Evolutionary conservation across 192 early-diverging fungal genomes (phyloP).

Genomic region (Coemansia sp.): DNA sequence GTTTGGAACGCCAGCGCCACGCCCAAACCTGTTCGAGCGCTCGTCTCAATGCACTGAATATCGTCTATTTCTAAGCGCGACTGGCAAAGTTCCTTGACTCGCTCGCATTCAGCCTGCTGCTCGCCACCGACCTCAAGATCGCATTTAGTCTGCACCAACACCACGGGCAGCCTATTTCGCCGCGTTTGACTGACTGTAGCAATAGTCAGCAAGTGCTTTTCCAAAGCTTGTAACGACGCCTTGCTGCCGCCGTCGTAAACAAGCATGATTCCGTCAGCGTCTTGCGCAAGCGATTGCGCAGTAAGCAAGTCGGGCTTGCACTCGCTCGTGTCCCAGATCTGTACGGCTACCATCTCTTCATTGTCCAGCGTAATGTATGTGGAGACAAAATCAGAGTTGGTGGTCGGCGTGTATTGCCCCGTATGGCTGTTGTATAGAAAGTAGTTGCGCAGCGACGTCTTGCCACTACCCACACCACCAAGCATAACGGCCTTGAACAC

Average conservation of each 20-base stretch:
- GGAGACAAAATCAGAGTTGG: constrained; percentile 50
- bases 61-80: not conserved
- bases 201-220: constrained; percentile 11
- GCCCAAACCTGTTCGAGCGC: constrained; percentile 36
- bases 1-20: constrained; percentile 35
- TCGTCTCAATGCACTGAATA: constrained; percentile 29
- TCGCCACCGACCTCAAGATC: constrained; percentile 7
- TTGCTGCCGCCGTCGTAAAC: constrained; percentile 22
- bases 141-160: constrained; percentile 33
- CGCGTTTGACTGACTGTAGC: not conserved
- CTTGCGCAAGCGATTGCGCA: constrained; percentile 35
- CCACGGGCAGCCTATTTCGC: constrained; percentile 1
- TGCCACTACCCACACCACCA: constrained; percentile 37
- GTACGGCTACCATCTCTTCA: constrained; percentile 31
- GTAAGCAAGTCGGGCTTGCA: constrained; percentile 11
- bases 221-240: constrained; percentile 14
- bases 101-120: not conserved
- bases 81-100: constrained; percentile 23
- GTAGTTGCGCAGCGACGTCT: constrained; percentile 49
- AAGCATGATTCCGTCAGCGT: constrained; percentile 47
- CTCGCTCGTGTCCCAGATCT: constrained; percentile 54
- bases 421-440: constrained; percentile 41
- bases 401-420: constrained; percentile 31
- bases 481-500: constrained; percentile 50
- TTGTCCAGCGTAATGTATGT: constrained; percentile 27